These are phyloP conservation scores for Gaeumannomyces tritici DNA, from an alignment of 2,329 filamentous ascomycete species.

Conservation along the genomic window DNA sequence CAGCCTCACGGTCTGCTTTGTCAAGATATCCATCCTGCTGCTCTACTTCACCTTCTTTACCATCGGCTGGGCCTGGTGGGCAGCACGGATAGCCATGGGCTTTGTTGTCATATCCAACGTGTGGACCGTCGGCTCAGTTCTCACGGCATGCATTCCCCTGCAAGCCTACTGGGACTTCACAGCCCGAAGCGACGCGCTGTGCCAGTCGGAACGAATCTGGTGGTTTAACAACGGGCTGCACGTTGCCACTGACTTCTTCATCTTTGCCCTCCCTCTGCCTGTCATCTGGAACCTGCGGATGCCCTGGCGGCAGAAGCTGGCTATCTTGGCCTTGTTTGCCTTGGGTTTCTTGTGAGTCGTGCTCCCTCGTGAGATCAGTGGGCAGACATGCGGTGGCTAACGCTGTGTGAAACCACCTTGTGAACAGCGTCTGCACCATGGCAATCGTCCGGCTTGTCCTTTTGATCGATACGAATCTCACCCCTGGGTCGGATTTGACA, in stretches of 20 bases:
- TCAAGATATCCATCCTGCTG: constrained; percentile 18
- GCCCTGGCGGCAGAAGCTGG: constrained; percentile 26
- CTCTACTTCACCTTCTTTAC: constrained; percentile 19
- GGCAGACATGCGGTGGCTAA: not conserved
- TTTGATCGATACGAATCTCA: constrained; percentile 12
- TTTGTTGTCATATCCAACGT: constrained; percentile 15
- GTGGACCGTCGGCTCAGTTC: constrained; percentile 16
- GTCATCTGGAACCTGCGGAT: constrained; percentile 9
- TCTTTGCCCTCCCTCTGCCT: constrained; percentile 9
- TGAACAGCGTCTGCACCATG: constrained; percentile 22
- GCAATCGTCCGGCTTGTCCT: constrained; percentile 21
- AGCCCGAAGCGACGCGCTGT: not conserved
- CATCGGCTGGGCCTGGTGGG: constrained; percentile 19
- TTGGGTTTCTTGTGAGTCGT: constrained; percentile 34
- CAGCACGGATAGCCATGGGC: constrained; percentile 14
- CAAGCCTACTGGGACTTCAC: constrained; percentile 18
- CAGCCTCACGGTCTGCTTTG: constrained; percentile 16
- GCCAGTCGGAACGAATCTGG: constrained; percentile 8
- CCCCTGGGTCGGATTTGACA: constrained; percentile 15
- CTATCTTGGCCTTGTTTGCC: constrained; percentile 31
- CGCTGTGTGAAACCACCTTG: not conserved
- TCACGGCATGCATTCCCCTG: constrained; percentile 20
- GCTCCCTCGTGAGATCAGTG: too few species aligned
- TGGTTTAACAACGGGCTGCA: constrained; percentile 9
- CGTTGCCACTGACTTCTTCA: constrained; percentile 58